Base-by-base conservation (phyloP, 768 basidiomycete species). In the Lentinula lateritia region DNA sequence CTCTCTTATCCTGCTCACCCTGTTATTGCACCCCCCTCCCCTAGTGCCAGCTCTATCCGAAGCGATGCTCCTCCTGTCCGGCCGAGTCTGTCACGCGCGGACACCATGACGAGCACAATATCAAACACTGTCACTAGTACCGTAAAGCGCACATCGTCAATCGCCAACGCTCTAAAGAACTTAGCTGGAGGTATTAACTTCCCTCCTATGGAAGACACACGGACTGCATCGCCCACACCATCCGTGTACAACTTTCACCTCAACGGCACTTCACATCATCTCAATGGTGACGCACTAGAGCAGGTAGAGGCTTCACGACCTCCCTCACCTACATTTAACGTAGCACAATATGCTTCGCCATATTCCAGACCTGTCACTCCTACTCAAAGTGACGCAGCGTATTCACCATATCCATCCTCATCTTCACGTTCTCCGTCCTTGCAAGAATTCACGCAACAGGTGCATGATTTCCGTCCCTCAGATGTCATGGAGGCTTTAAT, bases 401-500 rank as follows among this genome's bases (percentile, higher is more conserved):
- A 23, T 52, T 60, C 57, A 32, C 48, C 50, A 8, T 61, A 64
- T 64, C 43, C 56, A 62, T 23, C 46, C 52, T 63, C 66, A n/a
- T 58, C 62, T 52, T 56, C 66, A 41, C 64, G 35, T 62, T 52
- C 58, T 66, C 45, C 43, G 70, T 36, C 63, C 69, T n/a, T 71
- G 72, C 70, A 38, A 12, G 69, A 69, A 42, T 64, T 67, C 0
- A 66, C 73, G 32, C 75, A 71, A 35, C 61, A 74, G 0, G 73
- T 76, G 1, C 76, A 76, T 46, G 83, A 86, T 58, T 93, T 89
- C 68, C 68, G 80, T 42, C 85, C 93, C 2, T 88, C 85, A 12
- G 83, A 91, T 66, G 91, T 94, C 20, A 91, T 97, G 77, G 89
- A 93, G 64, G 90, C 90, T 0, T 76, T 98, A 34, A 91, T 94